Evolutionary conservation across 2,329 filamentous ascomycete species (phyloP).

Genomic region (Paecilomyces variotii): DNA sequence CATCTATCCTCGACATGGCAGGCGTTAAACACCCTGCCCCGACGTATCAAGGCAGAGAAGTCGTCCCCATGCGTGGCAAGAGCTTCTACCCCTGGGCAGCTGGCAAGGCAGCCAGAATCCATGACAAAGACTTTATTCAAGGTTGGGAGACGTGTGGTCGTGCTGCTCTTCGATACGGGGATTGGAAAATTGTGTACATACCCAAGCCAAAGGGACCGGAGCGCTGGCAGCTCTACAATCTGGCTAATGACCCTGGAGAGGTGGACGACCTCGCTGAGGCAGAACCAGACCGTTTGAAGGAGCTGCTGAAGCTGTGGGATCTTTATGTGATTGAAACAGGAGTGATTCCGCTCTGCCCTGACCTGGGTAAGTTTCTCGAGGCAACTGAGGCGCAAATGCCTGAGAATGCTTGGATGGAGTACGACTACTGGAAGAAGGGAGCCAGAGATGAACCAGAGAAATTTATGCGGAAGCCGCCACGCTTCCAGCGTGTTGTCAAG

Average conservation of each 20-base stretch:
- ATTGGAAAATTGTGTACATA: conserved; percentile 53
- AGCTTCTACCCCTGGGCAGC: conserved; percentile 38
- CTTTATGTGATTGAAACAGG: conserved; percentile 53
- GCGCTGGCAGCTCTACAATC: conserved; percentile 51
- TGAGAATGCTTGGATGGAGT: conserved; percentile 59
- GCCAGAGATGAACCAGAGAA: conserved; percentile 42
- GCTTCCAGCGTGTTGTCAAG: conserved; percentile 28
- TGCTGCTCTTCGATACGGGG: conserved; percentile 47
- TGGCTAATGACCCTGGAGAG: conserved; percentile 46
- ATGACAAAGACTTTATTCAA: conserved; percentile 45
- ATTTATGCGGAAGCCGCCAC: conserved; percentile 31
- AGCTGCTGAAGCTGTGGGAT: conserved; percentile 49
- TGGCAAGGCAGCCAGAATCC: conserved; percentile 32
- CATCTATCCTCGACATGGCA: conserved; percentile 37
- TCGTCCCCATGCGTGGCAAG: conserved; percentile 45
- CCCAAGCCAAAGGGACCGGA: conserved; percentile 49
- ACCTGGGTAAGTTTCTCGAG: conserved; percentile 50
- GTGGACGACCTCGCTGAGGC: conserved; percentile 36
- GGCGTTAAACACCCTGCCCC: conserved; percentile 46
- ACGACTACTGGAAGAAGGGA: conserved; percentile 54
- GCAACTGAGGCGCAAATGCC: conserved; percentile 58
- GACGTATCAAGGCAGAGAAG: conserved; percentile 41
- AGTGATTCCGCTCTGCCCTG: conserved; percentile 52
- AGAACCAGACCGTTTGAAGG: conserved; percentile 37
- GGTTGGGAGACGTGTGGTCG: conserved; percentile 52